Evolutionary conservation across 2,329 filamentous ascomycete species (phyloP).

Genomic region (Venturia nashicola): DNA sequence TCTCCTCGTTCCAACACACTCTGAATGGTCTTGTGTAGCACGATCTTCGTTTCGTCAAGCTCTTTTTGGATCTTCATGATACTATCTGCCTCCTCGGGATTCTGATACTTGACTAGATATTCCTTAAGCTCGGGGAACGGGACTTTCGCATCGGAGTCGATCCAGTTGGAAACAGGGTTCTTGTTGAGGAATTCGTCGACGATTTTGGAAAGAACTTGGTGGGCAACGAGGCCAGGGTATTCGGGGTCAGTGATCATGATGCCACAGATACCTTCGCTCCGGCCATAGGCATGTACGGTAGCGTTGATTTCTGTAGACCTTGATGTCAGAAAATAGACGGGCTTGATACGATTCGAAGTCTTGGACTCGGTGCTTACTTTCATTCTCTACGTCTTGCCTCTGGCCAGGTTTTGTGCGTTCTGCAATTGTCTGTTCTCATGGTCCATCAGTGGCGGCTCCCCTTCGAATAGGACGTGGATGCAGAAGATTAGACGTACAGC

Average conservation of each 20-base stretch:
- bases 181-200: conserved; percentile 75
- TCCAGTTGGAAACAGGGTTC: conserved; percentile 59
- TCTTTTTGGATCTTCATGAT: conserved; percentile 95
- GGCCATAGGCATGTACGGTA: conserved; percentile 43
- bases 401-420: conserved; percentile 72
- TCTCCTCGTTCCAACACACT: conserved; percentile 79
- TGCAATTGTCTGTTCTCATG: conserved; percentile 30
- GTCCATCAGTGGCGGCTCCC: not conserved
- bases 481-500: not conserved
- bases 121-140: conserved; percentile 65
- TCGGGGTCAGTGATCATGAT: conserved; percentile 36
- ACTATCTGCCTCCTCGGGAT: conserved; percentile 78
- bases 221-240: conserved; percentile 60
- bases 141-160: conserved; percentile 39
- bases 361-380: conserved; percentile 37
- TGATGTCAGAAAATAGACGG: not conserved
- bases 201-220: conserved; percentile 76
- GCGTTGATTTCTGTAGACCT: conserved; percentile 31
- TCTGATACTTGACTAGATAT: conserved; percentile 69
- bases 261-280: conserved; percentile 33
- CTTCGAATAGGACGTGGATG: not conserved
- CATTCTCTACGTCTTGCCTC: conserved; percentile 74
- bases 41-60: conserved; percentile 93
- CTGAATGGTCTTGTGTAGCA: conserved; percentile 94
- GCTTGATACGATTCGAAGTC: not conserved